Percentiles rank a stretch among this genome's conserved stretches.
Conservation (phyloP, 331 rosid genomes). For the Phaseolus coccineus region DNA sequence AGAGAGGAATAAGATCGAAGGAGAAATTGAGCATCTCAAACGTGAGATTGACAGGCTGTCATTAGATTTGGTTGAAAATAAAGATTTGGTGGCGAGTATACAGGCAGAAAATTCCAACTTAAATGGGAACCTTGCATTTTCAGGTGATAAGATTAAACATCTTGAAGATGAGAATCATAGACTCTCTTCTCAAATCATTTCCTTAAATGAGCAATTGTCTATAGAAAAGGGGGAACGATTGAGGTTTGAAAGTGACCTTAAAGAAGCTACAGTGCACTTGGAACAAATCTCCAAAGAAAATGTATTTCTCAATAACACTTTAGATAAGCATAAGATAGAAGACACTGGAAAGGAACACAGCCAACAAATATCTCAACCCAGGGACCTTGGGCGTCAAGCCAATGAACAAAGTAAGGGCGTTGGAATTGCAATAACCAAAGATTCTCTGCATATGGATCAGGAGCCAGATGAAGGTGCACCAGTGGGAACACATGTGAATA, state of each 20-base stretch:
- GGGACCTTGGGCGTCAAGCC: slow-evolving; percentile 50
- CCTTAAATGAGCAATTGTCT: slow-evolving; percentile 61
- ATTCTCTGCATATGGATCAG: slow-evolving; percentile 43
- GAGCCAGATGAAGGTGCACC: slow-evolving; percentile 47
- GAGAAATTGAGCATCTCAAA: slow-evolving; percentile 60
- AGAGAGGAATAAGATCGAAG: slow-evolving; percentile 58
- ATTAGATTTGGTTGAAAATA: slow-evolving; percentile 58
- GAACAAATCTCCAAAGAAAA: slow-evolving; percentile 77
- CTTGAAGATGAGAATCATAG: slow-evolving; percentile 68
- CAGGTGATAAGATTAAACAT: slow-evolving; percentile 57
- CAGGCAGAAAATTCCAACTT: slow-evolving; percentile 64
- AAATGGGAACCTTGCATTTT: slow-evolving; percentile 61
- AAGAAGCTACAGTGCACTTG: slow-evolving; percentile 55
- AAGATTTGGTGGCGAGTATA: slow-evolving; percentile 60
- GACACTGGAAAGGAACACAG: slow-evolving; percentile 51
- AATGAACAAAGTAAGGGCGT: slow-evolving; percentile 46
- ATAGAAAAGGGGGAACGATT: slow-evolving; percentile 57
- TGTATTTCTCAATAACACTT: slow-evolving; percentile 58
- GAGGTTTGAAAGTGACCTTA: slow-evolving; percentile 63
- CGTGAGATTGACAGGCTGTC: slow-evolving; percentile 63
- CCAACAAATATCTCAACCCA: slow-evolving; percentile 47
- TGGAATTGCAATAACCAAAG: slow-evolving; percentile 50
- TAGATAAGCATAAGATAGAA: slow-evolving; percentile 59
- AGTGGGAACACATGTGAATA: slow-evolving; percentile 40
- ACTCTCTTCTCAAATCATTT: slow-evolving; percentile 60